Evolutionary conservation across 2,329 filamentous ascomycete genomes (phyloP), one percentile per base, ranked within the genome.

Genomic region (Reticulascus tulasneorum): DNA sequence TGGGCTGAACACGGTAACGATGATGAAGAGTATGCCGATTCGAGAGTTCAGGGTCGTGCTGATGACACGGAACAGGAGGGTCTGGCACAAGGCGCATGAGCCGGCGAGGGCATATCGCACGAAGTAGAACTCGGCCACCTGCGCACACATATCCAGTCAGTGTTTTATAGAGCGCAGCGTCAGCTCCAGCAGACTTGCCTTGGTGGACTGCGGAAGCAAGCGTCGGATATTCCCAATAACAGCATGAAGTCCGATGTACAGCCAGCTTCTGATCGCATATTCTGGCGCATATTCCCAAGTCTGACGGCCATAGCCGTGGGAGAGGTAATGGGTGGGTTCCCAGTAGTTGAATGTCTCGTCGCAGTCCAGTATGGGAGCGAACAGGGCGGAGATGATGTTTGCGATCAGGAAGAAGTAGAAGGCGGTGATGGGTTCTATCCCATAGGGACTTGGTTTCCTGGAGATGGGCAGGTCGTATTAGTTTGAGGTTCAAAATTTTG

Each of bases 321-420:
- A 84, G 19, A 98, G 75, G 62, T 96, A 98, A 62, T 98, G 93
- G 0, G 90, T 81, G 0, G 93, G 91, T 54, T 98, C 93, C 89
- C 91, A 98, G 69, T 95, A 98, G 60, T 98, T 98, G 75, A 94
- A 98, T 9, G 91, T 91, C 67, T 98, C 93, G 53, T 98, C 93
- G 58, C 93, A 98, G 62, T 98, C 93, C 59, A 96, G 90, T 47
- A 98, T 95, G 0, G 93, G 93, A 3, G 89, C 82, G 58, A 83
- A 91, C 21, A 84, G 54, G 9, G 91, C 93, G 7, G 91, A 86
- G 16, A 91, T 52, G 13, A 84, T 47, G 55, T 88, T 88, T 47
- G 84, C 82, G 20, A 70, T 67, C 29, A 94, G 67, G 58, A 94
- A 93, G 45, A 87, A 62, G 55, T 85, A 93, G 58, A 96, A 94